Base-by-base conservation (phyloP, 257 asterid genomes). In the Nicotiana knightiana region DNA sequence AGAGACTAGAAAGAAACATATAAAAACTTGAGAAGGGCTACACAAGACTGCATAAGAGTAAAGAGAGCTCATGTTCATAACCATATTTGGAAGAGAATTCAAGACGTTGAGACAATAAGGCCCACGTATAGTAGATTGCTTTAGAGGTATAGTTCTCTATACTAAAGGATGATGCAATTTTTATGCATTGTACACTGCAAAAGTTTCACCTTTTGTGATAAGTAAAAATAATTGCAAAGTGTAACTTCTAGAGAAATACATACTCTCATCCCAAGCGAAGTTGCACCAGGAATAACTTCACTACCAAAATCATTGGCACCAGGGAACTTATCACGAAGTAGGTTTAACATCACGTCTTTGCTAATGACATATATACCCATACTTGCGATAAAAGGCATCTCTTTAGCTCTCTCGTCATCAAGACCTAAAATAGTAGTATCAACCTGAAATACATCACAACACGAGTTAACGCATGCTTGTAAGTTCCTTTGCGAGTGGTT, bases 271-370 rank as follows among this genome's bases (percentile, higher is more conserved):
- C 99, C 98, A 84, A 88, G 81, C 66, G 95, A 79, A 61, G 99
- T 95, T 82, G 99, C 99, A 84, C 99, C 99, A 71, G 99, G 98
- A 82, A 95, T 95, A 81, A 95, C 97, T 90, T 95, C 99, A 89
- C 99, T 95, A 73, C 99, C 99, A 82, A 95, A 95, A 87, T 95
- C 98, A 89, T 95, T 95, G 86, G 98, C 98, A 65, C 91, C 92
- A 32, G 98, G 98, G 85, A 95, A 95, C 87, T 89, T 84, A 33
- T 92, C 95, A 62, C 92, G 66, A 43, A 95, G 94, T 79, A 95
- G 91, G 86, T 88, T 87, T 76, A 90, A 10, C 99, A 95, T 95
- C 86, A 93, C 99, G 67, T 95, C 91, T 89, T 95, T 95, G 88
- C 99, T 93, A 76, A 95, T 91, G 80, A 95, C 99, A 88, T 95